Base-by-base conservation (phyloP, 1,139 yeast species). In the Nakaseomyces uthaithaninus region DNA sequence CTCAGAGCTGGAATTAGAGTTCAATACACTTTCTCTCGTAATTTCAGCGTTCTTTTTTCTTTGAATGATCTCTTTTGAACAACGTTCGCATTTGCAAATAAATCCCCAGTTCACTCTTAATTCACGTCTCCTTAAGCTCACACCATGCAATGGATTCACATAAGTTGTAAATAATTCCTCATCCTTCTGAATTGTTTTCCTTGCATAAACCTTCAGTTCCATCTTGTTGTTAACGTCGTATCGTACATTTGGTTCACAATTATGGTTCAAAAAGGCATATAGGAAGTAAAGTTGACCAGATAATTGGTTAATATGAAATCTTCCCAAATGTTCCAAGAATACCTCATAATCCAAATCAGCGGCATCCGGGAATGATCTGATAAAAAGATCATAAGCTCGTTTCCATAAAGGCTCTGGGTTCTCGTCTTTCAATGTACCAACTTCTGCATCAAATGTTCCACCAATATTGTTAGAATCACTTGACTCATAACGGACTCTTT, bases 31-130 rank as follows among this genome's bases (percentile, higher is more conserved):
- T 12, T 43, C 50, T 33, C 43, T 42, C 4, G 33, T 18, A 8
- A 27, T 24, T 6, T 27, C 26, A 12, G 57, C 51, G 33, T 12
- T 25, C 51, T 44, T 46, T 55, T 39, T 35, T 48, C 36, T 31
- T 20, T 19, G 25, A n/a, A 19, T 20, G n/a, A 48, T 18, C 47
- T 82, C 94, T 5, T 63, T 64, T 51, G 73, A 71, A 60, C 95
- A 85, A 46, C 80, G 74, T 8, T 59, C 50, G 58, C 95, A 85
- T 19, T 59, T 63, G 59, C 95, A 85, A n/a, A 72, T 54, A 57
- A 85, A 85, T 4, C 94, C 94, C 86, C 87, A 85, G 52, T 81
- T 79, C n/a, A 77, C 77, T 42, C 89, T 65, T 39, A 85, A 64
- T 47, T 74, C 79, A 46, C 83, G 63, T 53, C 76, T 79, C 49